Evolutionary conservation across 2,329 filamentous ascomycete species (phyloP), one percentile per base, ranked within the genome.

Genomic region (Pestalotiopsis sp.): DNA sequence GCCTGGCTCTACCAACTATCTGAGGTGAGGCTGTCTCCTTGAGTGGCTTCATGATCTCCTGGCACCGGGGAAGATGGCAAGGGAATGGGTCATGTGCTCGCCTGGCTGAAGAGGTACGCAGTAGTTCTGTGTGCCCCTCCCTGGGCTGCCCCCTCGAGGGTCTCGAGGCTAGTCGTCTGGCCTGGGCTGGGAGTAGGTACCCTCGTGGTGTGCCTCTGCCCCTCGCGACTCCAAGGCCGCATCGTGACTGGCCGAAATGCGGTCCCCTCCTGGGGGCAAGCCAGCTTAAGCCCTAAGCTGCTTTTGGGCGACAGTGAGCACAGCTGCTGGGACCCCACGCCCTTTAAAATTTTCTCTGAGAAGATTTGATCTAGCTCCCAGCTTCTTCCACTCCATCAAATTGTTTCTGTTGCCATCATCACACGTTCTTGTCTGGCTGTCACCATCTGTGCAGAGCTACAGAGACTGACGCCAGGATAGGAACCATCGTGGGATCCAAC

Each of bases 401-500:
- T n/a, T 49, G 13, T 49, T 49, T 49, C 41, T 14, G 41, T 49
- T 49, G 13, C 4, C 41, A 58, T n/a, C 56, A 58, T 20, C 56
- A 23, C 20, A 13, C 12, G 12, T 27, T 23, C 20, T 23, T 58
- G 14, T 7, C 25, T n/a, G 11, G 25, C 56, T 13, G 57, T 27
- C 57, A 13, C 57, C 25, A 58, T 13, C 13, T 59, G 9, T 27
- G 57, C 57, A 36, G 23, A 59, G 12, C 57, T 27, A 12, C 57
- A 59, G 57, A 23, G 23, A 59, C 57, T 59, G 57, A 59, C 57
- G 57, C 17, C 23, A 59, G 57, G 57, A 59, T 27, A 59, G 57
- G 27, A 17, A 25, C n/a, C 20, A 13, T 14, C 23, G 57, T 23
- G 57, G 23, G 7, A 59, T 52, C 6, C n/a, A 4, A 17, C 57